Percentiles rank a stretch among this genome's conserved stretches.
Evolutionary conservation across 192 early-diverging fungal species (phyloP).

Genomic region (Spizellomyces sp.): DNA sequence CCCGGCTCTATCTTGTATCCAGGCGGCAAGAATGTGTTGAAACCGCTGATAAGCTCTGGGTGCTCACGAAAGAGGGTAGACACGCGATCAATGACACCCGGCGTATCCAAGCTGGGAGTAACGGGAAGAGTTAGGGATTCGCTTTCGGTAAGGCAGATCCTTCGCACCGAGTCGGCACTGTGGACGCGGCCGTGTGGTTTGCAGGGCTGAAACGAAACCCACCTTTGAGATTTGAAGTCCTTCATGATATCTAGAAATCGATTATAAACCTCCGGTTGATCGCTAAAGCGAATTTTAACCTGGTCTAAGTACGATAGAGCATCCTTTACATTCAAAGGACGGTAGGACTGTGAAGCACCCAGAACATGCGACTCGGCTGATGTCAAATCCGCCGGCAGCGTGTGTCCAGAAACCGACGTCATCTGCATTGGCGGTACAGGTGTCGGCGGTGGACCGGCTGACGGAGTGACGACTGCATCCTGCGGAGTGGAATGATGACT

Average conservation of each 20-base stretch:
- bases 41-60: conserved; percentile 89
- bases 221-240: conserved; percentile 97
- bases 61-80: conserved; percentile 93
- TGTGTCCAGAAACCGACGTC: not conserved
- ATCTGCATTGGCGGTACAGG: not conserved
- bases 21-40: conserved; percentile 99
- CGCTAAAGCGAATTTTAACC: conserved; percentile 90
- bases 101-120: conserved; percentile 75
- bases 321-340: conserved; percentile 85
- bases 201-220: conserved; percentile 30
- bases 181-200: no score
- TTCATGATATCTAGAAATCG: conserved; percentile 99
- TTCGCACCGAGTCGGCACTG: not conserved
- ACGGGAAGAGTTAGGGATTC: not conserved
- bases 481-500: not conserved
- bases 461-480: not conserved
- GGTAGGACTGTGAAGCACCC: conserved; percentile 23
- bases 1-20: conserved; percentile 95
- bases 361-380: conserved; percentile 24
- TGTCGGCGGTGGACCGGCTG: no score
- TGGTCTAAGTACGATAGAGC: conserved; percentile 95
- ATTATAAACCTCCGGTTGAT: conserved; percentile 96
- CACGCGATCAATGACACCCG: conserved; percentile 96
- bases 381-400: conserved; percentile 13
- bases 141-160: not conserved